phyloP scores from a whole-genome alignment of 1,139 yeast genomes.

The Pneumocystis murina region DNA sequence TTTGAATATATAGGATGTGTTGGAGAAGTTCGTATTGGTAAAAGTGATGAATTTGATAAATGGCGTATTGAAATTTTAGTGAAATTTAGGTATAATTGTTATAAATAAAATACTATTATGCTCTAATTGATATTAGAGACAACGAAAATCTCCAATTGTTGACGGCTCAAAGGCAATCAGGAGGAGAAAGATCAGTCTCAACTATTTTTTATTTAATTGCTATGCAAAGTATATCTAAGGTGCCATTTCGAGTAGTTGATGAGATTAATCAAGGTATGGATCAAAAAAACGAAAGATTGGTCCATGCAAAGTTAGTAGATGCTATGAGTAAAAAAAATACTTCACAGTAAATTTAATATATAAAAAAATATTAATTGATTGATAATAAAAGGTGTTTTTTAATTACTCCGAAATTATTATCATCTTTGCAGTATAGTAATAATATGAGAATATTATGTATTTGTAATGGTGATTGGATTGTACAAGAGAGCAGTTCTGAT shows the following conservation, averaged over 20 bases:
- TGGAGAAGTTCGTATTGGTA: conserved; percentile 56
- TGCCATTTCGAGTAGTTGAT: conserved; percentile 92
- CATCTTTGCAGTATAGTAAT: conserved; percentile 62
- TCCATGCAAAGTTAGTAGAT: conserved; percentile 74
- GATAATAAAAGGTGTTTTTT: conserved; percentile 40
- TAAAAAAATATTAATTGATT: conserved; percentile 26
- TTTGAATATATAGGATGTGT: conserved; percentile 69
- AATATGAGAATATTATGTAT: conserved; percentile 83
- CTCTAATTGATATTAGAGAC: conserved; percentile 23
- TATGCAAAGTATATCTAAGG: conserved; percentile 72
- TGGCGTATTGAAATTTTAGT: conserved; percentile 82
- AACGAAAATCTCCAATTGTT: conserved; percentile 52
- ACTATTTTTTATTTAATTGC: conserved; percentile 85
- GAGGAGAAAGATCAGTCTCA: conserved; percentile 94
- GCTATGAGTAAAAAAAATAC: conserved; percentile 53
- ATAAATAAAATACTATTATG: not conserved
- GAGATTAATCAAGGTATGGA: conserved; percentile 99
- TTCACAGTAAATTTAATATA: conserved; percentile 25
- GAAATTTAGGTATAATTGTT: conserved; percentile 41
- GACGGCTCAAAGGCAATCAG: conserved; percentile 82
- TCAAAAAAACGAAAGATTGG: conserved; percentile 74
- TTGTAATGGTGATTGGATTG: conserved; percentile 40
- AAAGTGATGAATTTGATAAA: conserved; percentile 39
- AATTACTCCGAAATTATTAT: conserved; percentile 80
- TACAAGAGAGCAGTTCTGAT: conserved; percentile 19